Conservation (phyloP, 2,329 filamentous ascomycete species). For the Botryotinia calthae region DNA sequence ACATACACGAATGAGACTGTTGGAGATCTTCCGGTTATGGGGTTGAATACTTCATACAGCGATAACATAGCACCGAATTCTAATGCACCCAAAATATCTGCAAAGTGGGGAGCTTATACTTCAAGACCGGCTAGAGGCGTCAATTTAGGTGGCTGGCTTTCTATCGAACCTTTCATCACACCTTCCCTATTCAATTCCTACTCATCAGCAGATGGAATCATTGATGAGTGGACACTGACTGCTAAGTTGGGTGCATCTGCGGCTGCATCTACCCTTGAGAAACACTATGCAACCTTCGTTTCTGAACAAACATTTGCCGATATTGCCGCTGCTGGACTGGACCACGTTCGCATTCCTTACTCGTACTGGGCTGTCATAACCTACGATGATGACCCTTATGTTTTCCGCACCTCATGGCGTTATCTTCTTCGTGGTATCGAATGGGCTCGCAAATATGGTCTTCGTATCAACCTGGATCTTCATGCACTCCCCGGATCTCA, state of each 20-base stretch:
- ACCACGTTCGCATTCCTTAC: constrained; percentile 94
- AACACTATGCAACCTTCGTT: constrained; percentile 88
- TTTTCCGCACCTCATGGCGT: constrained; percentile 84
- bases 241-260: constrained; percentile 64
- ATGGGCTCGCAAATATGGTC: constrained; percentile 86
- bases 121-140: constrained; percentile 81
- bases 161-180: constrained; percentile 91
- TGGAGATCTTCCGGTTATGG: constrained; percentile 87
- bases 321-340: constrained; percentile 82
- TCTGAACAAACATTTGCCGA: constrained; percentile 79
- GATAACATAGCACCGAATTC: constrained; percentile 76
- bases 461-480: constrained; percentile 89
- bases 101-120: constrained; percentile 74
- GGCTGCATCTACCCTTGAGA: constrained; percentile 68
- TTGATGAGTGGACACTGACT: constrained; percentile 86
- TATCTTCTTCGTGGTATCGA: constrained; percentile 92
- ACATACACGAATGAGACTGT: constrained; percentile 86
- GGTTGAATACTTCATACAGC: constrained; percentile 80
- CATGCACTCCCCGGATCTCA: constrained; percentile 91
- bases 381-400: constrained; percentile 83
- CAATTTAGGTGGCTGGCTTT: constrained; percentile 92
- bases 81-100: constrained; percentile 73
- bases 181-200: constrained; percentile 79
- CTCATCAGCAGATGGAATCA: constrained; percentile 53
- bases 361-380: constrained; percentile 91